Evolutionary conservation across 2,329 filamentous ascomycete genomes (phyloP).

Genomic region (Botryotinia globosa): DNA sequence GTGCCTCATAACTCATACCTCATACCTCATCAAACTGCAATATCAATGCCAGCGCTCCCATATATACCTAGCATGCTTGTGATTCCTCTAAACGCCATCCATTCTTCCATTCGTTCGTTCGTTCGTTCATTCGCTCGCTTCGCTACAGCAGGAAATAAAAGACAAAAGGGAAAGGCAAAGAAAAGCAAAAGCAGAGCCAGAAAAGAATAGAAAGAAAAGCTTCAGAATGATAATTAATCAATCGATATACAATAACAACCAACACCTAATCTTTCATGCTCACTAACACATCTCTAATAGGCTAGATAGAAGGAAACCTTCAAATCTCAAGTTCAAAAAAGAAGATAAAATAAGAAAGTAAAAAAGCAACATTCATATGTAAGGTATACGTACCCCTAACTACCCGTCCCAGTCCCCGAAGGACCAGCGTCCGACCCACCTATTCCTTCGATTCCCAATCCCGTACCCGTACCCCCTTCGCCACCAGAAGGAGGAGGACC

Average conservation of each 20-base stretch:
- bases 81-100: background rate
- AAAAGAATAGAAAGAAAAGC: background rate
- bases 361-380: background rate
- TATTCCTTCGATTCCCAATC: background rate
- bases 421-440: background rate
- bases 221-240: background rate
- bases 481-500: slow-evolving; percentile 23
- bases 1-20: background rate
- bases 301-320: background rate
- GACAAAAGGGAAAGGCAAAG: background rate
- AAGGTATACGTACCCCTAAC: slow-evolving; percentile 2
- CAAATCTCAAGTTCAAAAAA: background rate
- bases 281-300: background rate
- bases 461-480: background rate
- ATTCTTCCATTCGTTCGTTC: background rate
- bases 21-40: background rate
- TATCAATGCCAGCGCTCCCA: background rate
- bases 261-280: background rate
- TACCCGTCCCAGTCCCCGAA: background rate
- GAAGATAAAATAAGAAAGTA: background rate
- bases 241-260: background rate
- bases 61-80: background rate
- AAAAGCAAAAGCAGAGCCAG: background rate
- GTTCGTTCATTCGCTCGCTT: background rate
- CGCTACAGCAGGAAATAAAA: background rate